These are phyloP conservation scores for Waitea zeae DNA, from an alignment of 1,284 basidiomycete genomes.

Conservation along the genomic window DNA sequence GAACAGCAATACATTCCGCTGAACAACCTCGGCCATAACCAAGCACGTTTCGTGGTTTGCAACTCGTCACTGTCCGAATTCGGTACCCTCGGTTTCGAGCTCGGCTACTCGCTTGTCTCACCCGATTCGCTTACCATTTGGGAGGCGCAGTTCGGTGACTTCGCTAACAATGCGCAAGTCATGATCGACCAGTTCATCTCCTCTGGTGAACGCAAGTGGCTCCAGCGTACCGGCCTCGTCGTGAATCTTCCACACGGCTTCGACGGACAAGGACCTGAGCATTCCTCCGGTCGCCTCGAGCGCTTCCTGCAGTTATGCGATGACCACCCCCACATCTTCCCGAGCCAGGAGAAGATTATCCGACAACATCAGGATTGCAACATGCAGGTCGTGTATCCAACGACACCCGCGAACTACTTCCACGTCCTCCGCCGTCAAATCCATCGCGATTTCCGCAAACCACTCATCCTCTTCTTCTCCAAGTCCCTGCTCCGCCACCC, in stretches of 20 bases:
- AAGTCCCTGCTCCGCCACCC: constrained; percentile 93
- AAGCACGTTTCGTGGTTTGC: constrained; percentile 88
- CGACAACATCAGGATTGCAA: constrained; percentile 98
- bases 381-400: constrained; percentile 97
- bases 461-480: constrained; percentile 93
- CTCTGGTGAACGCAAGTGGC: constrained; percentile 95
- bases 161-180: constrained; percentile 92
- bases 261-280: constrained; percentile 98
- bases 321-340: constrained; percentile 90
- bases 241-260: constrained; percentile 93
- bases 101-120: constrained; percentile 96
- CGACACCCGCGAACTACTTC: constrained; percentile 93
- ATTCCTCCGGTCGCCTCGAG: constrained; percentile 93
- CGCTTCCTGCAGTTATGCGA: constrained; percentile 97
- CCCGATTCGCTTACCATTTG: constrained; percentile 91
- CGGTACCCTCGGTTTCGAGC: constrained; percentile 92
- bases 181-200: constrained; percentile 99
- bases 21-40: constrained; percentile 75
- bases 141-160: constrained; percentile 99
- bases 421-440: constrained; percentile 91
- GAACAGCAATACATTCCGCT: constrained; percentile 85
- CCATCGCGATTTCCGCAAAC: constrained; percentile 93
- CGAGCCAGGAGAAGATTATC: constrained; percentile 78
- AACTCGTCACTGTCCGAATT: constrained; percentile 97
- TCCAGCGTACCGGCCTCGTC: constrained; percentile 89